Evolutionary conservation across 2,329 filamentous ascomycete species (phyloP).

Genomic region (Bisporella sp.): DNA sequence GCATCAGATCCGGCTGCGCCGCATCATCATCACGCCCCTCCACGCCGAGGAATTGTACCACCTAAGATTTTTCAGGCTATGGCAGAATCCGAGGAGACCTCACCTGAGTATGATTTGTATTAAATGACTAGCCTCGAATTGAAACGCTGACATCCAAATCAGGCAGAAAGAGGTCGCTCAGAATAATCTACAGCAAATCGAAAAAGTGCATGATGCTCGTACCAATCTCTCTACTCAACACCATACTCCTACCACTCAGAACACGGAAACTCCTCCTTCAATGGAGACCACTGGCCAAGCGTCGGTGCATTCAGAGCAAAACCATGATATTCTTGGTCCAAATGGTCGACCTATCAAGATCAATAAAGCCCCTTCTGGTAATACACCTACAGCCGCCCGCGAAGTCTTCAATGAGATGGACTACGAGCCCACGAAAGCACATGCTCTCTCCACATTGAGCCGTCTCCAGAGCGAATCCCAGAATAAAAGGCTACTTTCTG

Average conservation of each 20-base stretch:
- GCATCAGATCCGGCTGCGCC: background rate
- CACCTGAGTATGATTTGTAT: background rate
- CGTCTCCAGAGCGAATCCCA: slow-evolving; percentile 53
- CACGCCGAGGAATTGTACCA: background rate
- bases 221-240: background rate
- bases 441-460: slow-evolving; percentile 68
- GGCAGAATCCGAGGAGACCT: background rate
- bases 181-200: background rate
- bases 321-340: slow-evolving; percentile 20
- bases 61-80: background rate
- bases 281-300: slow-evolving; percentile 7
- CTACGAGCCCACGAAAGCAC: slow-evolving; percentile 68
- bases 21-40: background rate
- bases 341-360: slow-evolving; percentile 53
- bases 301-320: slow-evolving; percentile 6
- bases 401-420: slow-evolving; percentile 62
- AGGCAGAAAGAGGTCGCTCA: background rate
- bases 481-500: slow-evolving; percentile 74
- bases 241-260: slow-evolving; percentile 1
- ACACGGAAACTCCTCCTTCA: slow-evolving; percentile 2
- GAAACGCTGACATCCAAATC: too few species aligned
- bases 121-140: too few species aligned
- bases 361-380: slow-evolving; percentile 69
- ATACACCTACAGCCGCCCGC: slow-evolving; percentile 69
- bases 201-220: background rate